These are phyloP conservation scores for Suillus hirtellus DNA, from an alignment of 768 basidiomycete species.

Conservation along the genomic window DNA sequence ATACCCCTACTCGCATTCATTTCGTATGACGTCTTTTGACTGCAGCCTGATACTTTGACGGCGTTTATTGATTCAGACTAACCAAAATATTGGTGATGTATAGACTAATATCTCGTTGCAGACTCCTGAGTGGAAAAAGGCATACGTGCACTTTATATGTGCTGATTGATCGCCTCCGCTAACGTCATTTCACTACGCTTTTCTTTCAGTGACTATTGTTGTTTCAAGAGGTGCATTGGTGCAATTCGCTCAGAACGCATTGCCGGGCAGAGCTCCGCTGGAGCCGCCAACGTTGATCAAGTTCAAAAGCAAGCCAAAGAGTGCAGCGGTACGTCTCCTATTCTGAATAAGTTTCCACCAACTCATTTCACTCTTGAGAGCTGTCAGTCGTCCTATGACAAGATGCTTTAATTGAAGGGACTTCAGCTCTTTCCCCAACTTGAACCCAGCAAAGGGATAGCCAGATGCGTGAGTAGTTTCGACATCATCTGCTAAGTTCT, in stretches of 20 bases:
- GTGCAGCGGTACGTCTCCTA: neutral
- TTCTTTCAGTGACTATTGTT: slow-evolving; percentile 62
- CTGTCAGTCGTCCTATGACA: neutral
- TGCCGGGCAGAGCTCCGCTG: slow-evolving; percentile 17
- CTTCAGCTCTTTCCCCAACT: neutral
- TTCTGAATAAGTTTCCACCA: neutral
- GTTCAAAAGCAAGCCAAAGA: slow-evolving; percentile 8
- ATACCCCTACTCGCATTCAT: neutral
- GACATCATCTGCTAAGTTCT: too few species aligned
- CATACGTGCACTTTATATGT: slow-evolving; percentile 26
- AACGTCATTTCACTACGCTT: neutral
- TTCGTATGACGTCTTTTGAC: slow-evolving; percentile 3
- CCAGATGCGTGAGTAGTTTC: slow-evolving; percentile 16
- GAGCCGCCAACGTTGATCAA: slow-evolving; percentile 7
- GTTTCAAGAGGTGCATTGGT: slow-evolving; percentile 65
- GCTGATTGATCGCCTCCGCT: slow-evolving; percentile 1
- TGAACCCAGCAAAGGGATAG: slow-evolving; percentile 2
- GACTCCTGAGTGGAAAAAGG: slow-evolving; percentile 61
- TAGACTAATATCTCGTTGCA: slow-evolving; percentile 26
- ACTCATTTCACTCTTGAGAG: neutral
- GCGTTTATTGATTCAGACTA: slow-evolving; percentile 26
- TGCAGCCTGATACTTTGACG: slow-evolving; percentile 57
- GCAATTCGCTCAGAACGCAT: slow-evolving; percentile 46
- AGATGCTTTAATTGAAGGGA: neutral
- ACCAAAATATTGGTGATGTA: neutral